Evolutionary conservation across 1,284 basidiomycete genomes (phyloP), one percentile per base, ranked within the genome.

Genomic region (Pulveroboletus sp.): DNA sequence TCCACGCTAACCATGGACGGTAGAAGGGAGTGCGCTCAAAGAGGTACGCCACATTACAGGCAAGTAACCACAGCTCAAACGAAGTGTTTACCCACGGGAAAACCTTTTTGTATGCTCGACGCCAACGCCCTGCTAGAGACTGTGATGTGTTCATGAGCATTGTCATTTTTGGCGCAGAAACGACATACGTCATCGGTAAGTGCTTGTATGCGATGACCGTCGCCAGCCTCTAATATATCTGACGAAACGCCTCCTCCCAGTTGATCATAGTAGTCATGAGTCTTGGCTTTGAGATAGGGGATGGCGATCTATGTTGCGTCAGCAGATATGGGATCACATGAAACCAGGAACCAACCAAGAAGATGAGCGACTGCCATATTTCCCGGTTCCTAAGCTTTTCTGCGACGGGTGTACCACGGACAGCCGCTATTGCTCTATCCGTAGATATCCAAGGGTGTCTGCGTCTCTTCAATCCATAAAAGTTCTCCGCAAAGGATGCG

Each of bases 401-500:
- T 61, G 84, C 84, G 4, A 74, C 66, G 18, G 85, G 83, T 43
- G 86, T 74, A 4, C 85, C 82, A 14, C 83, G 86, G 8, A 88
- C 84, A 40, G 89, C 91, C 31, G 83, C 82, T 57, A 77, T 75
- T 1, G 85, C 83, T 58, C 86, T 80, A 44, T 84, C 81, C 1
- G 83, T 84, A 61, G 87, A 82, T 60, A 91, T 85, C 59, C 84
- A 81, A 2, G 91, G 87, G 52, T 82, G 78, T 33, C 89, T 75
- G 56, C 94, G 79, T 47, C 94, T 77, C 66, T 92, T 92, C 46
- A 97, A 74, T 0, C 93, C 93, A 71, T 97, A 97, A 69, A 97
- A 97, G 66, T 95, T 92, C 72, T 97, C 95, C 5, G 94, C 80
- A 69, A 97, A 97, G 5, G 92, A 93, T 17, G 93, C 90, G 69